Evolutionary conservation across 2,329 filamentous ascomycete species (phyloP), one percentile per base, ranked within the genome.

Genomic region (Didymella sp.): DNA sequence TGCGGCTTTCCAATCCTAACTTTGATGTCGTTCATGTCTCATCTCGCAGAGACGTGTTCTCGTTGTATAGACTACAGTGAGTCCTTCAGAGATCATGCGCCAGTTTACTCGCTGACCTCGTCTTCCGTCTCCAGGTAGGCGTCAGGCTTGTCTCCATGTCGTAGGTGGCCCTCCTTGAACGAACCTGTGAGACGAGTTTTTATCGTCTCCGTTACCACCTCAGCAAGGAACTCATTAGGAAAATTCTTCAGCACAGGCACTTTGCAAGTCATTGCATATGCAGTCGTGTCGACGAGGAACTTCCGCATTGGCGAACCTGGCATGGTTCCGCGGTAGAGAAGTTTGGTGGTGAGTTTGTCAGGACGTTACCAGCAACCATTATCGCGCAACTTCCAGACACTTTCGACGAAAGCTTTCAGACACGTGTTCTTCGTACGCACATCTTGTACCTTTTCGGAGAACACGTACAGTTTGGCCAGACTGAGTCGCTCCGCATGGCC

Each of bases 391-490:
- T 25, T 21, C 19, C 19, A 35, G 4, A 15, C 9, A 31, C 8
- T 38, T 4, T 27, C 7, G 27, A 44, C 4, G 6, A 21, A 30
- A 2, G 2, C 3, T n/a, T 22, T 27, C 5, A 38, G 13, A 21
- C 7, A 3, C 9, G 11, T 15, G 17, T 37, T 38, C 17, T 44
- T 51, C 2, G 22, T 12, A 17, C 6, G 22, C 8, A 25, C 9
- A 38, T 69, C 62, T 33, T 61, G 52, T 0, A 66, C 17, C 33
- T 57, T 64, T n/a, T 67, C 58, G 1, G 41, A 48, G 9, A 67
- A 49, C 6, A 67, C 56, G 22, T 58, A 63, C 21, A 60, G 37
- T 9, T 58, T 43, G 8, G 28, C 21, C 3, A 56, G 13, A 2
- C 5, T 21, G 4, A 27, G 11, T 19, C 40, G 46, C 37, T 38